Conservation (phyloP, 208 protist species). For the Vickermania ingenoplastis region DNA sequence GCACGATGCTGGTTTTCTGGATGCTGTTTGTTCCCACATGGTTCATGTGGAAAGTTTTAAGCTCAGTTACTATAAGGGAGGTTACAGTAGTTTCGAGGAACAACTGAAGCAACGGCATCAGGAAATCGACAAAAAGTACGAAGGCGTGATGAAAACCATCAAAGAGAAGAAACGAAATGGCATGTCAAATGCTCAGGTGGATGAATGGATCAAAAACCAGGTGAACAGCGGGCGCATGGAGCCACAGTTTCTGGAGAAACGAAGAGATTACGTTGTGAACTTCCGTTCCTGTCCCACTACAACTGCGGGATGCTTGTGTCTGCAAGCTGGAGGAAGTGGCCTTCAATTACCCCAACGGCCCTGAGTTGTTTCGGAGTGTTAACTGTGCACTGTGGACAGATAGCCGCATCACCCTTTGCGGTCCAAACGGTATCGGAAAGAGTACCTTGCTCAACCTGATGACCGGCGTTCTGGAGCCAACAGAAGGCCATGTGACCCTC, state of each 20-base stretch:
- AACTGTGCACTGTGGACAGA: slow-evolving; percentile 83
- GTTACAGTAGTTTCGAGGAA: slow-evolving; percentile 60
- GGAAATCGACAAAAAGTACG: slow-evolving; percentile 84
- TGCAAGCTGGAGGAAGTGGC: slow-evolving; percentile 74
- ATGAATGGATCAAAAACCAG: slow-evolving; percentile 70
- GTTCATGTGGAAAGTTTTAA: slow-evolving; percentile 86
- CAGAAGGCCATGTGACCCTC: slow-evolving; percentile 45
- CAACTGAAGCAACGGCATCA: slow-evolving; percentile 68
- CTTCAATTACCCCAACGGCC: slow-evolving; percentile 76
- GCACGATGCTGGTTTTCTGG: slow-evolving; percentile 94
- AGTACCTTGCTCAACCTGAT: slow-evolving; percentile 89
- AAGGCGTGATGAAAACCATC: slow-evolving; percentile 54
- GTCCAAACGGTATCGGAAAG: slow-evolving; percentile 90
- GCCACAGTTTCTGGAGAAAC: slow-evolving; percentile 67
- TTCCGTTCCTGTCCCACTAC: slow-evolving; percentile 63
- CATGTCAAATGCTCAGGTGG: slow-evolving; percentile 80
- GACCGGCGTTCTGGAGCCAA: slow-evolving; percentile 75
- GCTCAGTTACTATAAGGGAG: slow-evolving; percentile 83
- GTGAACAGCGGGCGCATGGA: slow-evolving; percentile 58
- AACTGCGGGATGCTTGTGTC: slow-evolving; percentile 76
- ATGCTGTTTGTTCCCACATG: slow-evolving; percentile 92
- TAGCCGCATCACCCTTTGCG: slow-evolving; percentile 84
- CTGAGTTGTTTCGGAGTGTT: slow-evolving; percentile 61
- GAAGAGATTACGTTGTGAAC: slow-evolving; percentile 82
- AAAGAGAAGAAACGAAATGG: slow-evolving; percentile 84